phyloP scores from a whole-genome alignment of 148 eudicot genomes.

The Rhododendron simsii region DNA sequence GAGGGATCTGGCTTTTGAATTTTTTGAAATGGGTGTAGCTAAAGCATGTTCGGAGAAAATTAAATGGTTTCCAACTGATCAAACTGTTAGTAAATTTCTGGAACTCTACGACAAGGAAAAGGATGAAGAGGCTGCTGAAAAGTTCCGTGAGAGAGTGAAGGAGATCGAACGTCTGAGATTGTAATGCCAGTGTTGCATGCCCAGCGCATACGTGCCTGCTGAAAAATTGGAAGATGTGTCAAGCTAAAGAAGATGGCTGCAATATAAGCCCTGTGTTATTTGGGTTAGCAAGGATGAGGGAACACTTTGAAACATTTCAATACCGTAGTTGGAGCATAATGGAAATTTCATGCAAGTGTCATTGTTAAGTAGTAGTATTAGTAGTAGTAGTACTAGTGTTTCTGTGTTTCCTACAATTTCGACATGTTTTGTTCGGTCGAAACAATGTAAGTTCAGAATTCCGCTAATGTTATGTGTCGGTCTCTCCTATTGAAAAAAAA shows the following conservation, averaged over 20 bases:
- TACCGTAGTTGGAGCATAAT: not conserved
- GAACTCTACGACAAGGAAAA: constrained; percentile 29
- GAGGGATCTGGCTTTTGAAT: constrained; percentile 41
- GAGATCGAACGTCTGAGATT: constrained; percentile 30
- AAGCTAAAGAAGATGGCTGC: not conserved
- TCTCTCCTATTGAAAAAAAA: not conserved
- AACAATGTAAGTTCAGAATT: not conserved
- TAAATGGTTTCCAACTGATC: constrained; percentile 37
- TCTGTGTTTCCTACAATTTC: not conserved
- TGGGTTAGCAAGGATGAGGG: not conserved
- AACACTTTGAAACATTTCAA: not conserved
- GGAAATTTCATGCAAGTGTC: not conserved
- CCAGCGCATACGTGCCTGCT: constrained; percentile 3
- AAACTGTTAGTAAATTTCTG: constrained; percentile 27
- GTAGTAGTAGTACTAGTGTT: not conserved
- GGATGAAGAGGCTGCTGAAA: constrained; percentile 22
- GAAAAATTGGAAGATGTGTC: not conserved
- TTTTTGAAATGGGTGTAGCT: constrained; percentile 32
- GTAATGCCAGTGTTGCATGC: constrained; percentile 9
- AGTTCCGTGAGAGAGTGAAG: constrained; percentile 42
- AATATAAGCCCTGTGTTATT: not conserved
- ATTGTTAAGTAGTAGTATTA: not conserved
- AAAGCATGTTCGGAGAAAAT: constrained; percentile 9
- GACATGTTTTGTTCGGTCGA: not conserved
- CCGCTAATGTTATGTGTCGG: not conserved